Evolutionary conservation across 2,329 filamentous ascomycete genomes (phyloP).

Genomic region (Fusarium oxysporum): DNA sequence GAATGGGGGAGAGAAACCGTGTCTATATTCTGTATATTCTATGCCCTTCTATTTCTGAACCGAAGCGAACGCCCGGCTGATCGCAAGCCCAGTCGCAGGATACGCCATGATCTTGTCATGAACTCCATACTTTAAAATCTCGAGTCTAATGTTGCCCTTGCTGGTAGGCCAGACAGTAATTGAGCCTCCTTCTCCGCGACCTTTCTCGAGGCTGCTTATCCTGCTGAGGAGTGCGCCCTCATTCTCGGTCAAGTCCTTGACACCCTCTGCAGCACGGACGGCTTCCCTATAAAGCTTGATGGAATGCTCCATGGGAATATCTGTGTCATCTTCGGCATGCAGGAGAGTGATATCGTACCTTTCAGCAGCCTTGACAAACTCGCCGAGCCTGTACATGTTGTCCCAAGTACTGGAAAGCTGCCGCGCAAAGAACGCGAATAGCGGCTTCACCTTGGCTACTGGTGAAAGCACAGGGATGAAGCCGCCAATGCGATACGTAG

Average conservation of each 20-base stretch:
- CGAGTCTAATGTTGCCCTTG: slow-evolving; percentile 58
- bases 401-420: slow-evolving; percentile 59
- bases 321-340: slow-evolving; percentile 59
- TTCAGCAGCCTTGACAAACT: slow-evolving; percentile 47
- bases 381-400: slow-evolving; percentile 55
- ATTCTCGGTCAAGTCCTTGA: slow-evolving; percentile 46
- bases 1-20: background rate
- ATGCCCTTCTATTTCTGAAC: background rate
- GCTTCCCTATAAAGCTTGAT: slow-evolving; percentile 60
- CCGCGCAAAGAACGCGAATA: slow-evolving; percentile 54
- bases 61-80: slow-evolving; percentile 43
- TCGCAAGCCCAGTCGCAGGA: slow-evolving; percentile 59
- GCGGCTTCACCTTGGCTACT: slow-evolving; percentile 59
- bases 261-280: slow-evolving; percentile 54
- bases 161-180: slow-evolving; percentile 57
- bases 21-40: background rate
- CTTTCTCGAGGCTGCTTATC: slow-evolving; percentile 31
- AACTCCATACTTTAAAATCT: slow-evolving; percentile 62
- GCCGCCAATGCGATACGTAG: slow-evolving; percentile 62
- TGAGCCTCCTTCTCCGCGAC: slow-evolving; percentile 58
- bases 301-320: slow-evolving; percentile 59
- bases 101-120: slow-evolving; percentile 65
- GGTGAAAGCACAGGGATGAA: slow-evolving; percentile 52
- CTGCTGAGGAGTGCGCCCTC: slow-evolving; percentile 3
- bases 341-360: slow-evolving; percentile 55